Evolutionary conservation across 805 yeast species (phyloP).

Genomic region (Ogataea paraovalis): DNA sequence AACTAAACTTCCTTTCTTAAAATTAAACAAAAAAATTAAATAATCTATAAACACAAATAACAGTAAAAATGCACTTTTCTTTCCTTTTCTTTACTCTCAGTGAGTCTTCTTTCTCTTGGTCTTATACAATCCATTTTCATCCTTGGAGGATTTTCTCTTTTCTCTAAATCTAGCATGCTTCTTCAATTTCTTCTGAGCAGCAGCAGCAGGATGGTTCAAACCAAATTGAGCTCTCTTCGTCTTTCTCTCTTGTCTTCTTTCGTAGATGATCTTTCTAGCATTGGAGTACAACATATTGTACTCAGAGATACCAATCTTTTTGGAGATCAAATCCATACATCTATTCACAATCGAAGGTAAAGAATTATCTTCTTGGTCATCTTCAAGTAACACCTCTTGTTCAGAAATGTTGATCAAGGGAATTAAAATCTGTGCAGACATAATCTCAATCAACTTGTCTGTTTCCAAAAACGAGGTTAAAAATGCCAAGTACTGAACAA

Average conservation of each 20-base stretch:
- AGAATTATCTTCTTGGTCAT: slow-evolving; percentile 26
- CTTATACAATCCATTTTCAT: slow-evolving; percentile 72
- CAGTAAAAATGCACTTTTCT: background rate
- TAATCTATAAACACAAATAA: background rate
- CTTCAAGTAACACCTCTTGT: slow-evolving; percentile 29
- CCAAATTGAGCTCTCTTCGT: slow-evolving; percentile 73
- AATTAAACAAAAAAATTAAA: background rate
- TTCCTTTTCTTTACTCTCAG: slow-evolving; percentile 1
- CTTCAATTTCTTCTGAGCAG: slow-evolving; percentile 73
- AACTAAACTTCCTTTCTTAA: no score
- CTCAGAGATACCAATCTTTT: slow-evolving; percentile 65
- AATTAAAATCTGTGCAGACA: slow-evolving; percentile 31
- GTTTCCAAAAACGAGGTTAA: slow-evolving; percentile 43
- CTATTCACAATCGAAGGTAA: slow-evolving; percentile 45
- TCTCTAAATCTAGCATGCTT: slow-evolving; percentile 75
- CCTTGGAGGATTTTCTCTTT: slow-evolving; percentile 69
- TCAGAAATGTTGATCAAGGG: slow-evolving; percentile 34
- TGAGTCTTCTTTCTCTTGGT: slow-evolving; percentile 48
- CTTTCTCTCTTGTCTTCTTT: slow-evolving; percentile 71
- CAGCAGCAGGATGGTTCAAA: slow-evolving; percentile 71
- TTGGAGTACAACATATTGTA: slow-evolving; percentile 58
- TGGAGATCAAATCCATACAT: slow-evolving; percentile 63
- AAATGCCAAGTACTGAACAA: slow-evolving; percentile 70
- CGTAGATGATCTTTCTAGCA: slow-evolving; percentile 57
- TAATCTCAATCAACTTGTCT: slow-evolving; percentile 37